phyloP scores from a whole-genome alignment of 202 grass and related monocot species.

The Schoenoplectus tabernaemontani region DNA sequence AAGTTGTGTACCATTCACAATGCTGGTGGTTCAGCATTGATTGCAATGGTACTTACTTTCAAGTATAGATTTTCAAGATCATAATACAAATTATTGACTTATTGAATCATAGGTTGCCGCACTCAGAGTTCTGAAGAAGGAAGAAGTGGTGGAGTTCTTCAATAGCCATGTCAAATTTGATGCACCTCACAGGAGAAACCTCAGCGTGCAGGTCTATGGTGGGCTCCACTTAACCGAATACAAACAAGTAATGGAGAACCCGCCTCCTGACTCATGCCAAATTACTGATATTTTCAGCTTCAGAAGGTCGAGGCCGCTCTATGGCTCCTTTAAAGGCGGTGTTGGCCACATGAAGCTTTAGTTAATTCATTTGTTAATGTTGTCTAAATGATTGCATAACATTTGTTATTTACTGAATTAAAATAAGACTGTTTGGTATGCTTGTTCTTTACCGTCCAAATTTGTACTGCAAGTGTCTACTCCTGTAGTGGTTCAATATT shows the following conservation, averaged over 20 bases:
- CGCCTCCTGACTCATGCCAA: constrained; percentile 27
- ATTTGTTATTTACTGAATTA: too few species aligned
- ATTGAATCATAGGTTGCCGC: constrained; percentile 57
- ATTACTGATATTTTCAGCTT: constrained; percentile 74
- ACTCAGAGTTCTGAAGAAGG: constrained; percentile 68
- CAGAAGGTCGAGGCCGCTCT: constrained; percentile 77
- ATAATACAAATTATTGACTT: not conserved
- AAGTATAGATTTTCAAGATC: not conserved
- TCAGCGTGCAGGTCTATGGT: constrained; percentile 78
- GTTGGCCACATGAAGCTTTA: constrained; percentile 72
- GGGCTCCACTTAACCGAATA: constrained; percentile 54
- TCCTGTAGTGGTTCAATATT: too few species aligned
- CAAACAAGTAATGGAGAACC: constrained; percentile 27
- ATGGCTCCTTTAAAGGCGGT: constrained; percentile 81
- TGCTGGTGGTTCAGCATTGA: not conserved
- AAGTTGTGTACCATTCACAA: not conserved
- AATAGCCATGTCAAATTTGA: constrained; percentile 50
- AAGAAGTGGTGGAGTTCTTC: constrained; percentile 80
- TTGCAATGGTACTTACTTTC: not conserved
- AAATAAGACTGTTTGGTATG: not conserved
- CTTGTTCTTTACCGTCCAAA: too few species aligned
- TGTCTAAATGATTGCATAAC: too few species aligned
- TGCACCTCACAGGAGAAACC: constrained; percentile 54
- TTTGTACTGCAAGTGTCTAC: too few species aligned
- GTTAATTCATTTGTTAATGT: not conserved